These are phyloP conservation scores for Haematococcus sp. DNA, from an alignment of 139 green algal species.

Conservation along the genomic window DNA sequence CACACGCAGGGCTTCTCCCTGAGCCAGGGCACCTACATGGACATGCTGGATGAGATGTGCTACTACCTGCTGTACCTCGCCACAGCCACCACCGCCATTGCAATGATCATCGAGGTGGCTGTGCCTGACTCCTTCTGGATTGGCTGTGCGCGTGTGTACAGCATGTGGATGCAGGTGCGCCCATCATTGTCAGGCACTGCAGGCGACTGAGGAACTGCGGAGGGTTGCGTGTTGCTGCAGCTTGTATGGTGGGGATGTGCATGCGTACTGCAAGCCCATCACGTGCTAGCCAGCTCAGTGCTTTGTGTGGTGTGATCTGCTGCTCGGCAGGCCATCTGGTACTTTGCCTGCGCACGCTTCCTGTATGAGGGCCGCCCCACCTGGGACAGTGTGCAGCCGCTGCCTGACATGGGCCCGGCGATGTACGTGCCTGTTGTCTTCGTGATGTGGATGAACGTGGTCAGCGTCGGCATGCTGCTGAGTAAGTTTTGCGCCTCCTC, in stretches of 20 bases:
- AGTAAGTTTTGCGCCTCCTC: no score
- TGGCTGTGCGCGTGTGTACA: background rate
- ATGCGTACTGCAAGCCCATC: no score
- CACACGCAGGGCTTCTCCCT: slow-evolving; percentile 17
- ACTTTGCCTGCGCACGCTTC: slow-evolving; percentile 15
- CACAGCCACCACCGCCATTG: background rate
- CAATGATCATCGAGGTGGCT: slow-evolving; percentile 7
- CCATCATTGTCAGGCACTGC: background rate
- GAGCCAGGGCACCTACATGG: background rate
- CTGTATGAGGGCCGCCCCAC: slow-evolving; percentile 16
- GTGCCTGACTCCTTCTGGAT: slow-evolving; percentile 7
- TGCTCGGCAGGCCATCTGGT: slow-evolving; percentile 25
- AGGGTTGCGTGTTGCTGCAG: background rate
- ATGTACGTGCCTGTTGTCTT: slow-evolving; percentile 29
- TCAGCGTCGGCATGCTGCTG: slow-evolving; percentile 12
- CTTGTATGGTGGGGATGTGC: background rate
- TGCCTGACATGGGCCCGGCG: slow-evolving; percentile 28
- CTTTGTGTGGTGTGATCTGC: background rate
- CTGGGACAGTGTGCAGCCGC: slow-evolving; percentile 15
- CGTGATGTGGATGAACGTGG: slow-evolving; percentile 29
- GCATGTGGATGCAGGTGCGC: slow-evolving; percentile 8
- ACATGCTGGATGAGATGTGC: slow-evolving; percentile 25
- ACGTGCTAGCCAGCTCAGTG: background rate
- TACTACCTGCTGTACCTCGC: slow-evolving; percentile 20
- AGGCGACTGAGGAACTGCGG: background rate